phyloP scores from a whole-genome alignment of 2,329 filamentous ascomycete species.

The Ceratocystiopsis brevicomis region DNA sequence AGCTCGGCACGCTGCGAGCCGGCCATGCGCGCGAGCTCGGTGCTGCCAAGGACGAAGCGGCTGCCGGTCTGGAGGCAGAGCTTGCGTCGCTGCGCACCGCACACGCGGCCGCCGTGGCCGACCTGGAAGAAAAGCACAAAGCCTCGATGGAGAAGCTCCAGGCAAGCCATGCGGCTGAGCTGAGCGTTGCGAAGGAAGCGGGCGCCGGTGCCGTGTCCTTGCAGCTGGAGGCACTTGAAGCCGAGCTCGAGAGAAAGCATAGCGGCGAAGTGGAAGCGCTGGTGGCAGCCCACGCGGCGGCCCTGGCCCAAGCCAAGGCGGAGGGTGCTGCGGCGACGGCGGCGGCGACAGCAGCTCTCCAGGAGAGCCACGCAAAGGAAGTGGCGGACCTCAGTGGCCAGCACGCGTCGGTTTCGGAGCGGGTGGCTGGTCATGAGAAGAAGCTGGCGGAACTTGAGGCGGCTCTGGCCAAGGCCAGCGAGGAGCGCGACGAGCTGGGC shows the following conservation, averaged over 20 bases:
- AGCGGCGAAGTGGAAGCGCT: slow-evolving; percentile 22
- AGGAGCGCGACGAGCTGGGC: slow-evolving; percentile 29
- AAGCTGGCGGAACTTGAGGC: slow-evolving; percentile 19
- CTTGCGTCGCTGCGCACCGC: slow-evolving; percentile 34
- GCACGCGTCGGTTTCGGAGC: slow-evolving; percentile 18
- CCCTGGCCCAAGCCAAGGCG: slow-evolving; percentile 25
- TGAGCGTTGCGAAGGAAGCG: slow-evolving; percentile 12
- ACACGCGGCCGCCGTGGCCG: slow-evolving; percentile 27
- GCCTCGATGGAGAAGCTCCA: slow-evolving; percentile 20
- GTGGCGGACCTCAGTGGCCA: slow-evolving; percentile 20
- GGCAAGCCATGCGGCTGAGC: slow-evolving; percentile 15
- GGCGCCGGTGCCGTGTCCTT: slow-evolving; percentile 12
- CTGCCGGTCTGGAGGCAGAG: slow-evolving; percentile 29
- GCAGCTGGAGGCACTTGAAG: slow-evolving; percentile 20
- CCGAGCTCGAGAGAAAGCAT: slow-evolving; percentile 19
- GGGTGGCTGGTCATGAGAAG: slow-evolving; percentile 22
- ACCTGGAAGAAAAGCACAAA: slow-evolving; percentile 22
- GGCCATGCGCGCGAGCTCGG: slow-evolving; percentile 21
- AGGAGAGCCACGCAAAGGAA: slow-evolving; percentile 17
- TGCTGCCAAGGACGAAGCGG: slow-evolving; percentile 22
- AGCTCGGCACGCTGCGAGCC: slow-evolving; percentile 34
- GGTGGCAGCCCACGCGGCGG: slow-evolving; percentile 23
- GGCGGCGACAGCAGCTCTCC: slow-evolving; percentile 18
- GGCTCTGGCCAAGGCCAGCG: slow-evolving; percentile 23
- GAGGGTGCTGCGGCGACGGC: slow-evolving; percentile 22